phyloP scores from a whole-genome alignment of 2,329 filamentous ascomycete genomes.

The Tolypocladium ophioglossoides region DNA sequence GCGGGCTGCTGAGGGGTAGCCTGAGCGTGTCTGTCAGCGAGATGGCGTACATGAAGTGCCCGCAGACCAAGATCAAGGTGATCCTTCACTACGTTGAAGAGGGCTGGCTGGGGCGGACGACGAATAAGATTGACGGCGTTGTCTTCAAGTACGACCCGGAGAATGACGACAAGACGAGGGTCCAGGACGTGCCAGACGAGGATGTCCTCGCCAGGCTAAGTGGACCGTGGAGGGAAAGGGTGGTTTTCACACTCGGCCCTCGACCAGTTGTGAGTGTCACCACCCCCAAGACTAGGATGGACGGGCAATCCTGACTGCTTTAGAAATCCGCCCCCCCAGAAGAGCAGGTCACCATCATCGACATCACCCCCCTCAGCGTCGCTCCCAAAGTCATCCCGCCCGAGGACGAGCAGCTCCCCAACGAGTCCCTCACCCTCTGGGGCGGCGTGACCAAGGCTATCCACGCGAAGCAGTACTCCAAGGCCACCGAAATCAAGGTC shows the following conservation, averaged over 20 bases:
- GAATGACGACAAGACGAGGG: constrained; percentile 67
- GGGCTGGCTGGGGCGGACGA: constrained; percentile 83
- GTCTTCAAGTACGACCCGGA: constrained; percentile 84
- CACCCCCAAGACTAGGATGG: too few relatives aligned
- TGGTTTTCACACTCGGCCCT: constrained; percentile 49
- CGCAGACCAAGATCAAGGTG: constrained; percentile 81
- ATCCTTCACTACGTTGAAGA: constrained; percentile 92
- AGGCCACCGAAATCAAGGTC: constrained; percentile 78
- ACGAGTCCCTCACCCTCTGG: constrained; percentile 89
- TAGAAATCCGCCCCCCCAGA: constrained; percentile 37
- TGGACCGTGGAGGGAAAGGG: constrained; percentile 73
- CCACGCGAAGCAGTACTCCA: constrained; percentile 65
- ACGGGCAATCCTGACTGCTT: not conserved
- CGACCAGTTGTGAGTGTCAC: constrained; percentile 47
- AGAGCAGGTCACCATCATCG: constrained; percentile 67
- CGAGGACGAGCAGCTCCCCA: constrained; percentile 64
- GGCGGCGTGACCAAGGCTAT: constrained; percentile 80
- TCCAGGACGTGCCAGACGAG: constrained; percentile 78
- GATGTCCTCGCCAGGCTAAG: constrained; percentile 75
- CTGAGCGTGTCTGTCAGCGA: constrained; percentile 86
- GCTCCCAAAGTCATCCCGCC: constrained; percentile 73
- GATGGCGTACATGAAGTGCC: constrained; percentile 76
- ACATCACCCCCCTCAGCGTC: constrained; percentile 74
- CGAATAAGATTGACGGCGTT: constrained; percentile 85
- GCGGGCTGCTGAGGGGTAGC: constrained; percentile 78